Conservation (phyloP, 108 stramenopile genomes). For the Nitzschia sp. region DNA sequence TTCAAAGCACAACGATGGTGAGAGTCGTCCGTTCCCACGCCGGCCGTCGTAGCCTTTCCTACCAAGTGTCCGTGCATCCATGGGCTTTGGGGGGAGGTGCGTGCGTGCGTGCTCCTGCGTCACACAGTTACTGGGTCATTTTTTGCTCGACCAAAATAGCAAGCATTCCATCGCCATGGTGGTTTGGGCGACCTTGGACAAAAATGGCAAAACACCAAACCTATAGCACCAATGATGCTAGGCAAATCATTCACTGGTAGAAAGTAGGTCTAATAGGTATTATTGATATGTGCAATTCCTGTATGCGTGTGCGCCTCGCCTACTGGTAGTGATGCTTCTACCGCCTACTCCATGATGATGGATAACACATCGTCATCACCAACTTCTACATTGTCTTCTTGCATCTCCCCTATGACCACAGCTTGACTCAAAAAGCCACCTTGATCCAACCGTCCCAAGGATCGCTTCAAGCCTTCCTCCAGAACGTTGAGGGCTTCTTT, state of each 20-base stretch:
- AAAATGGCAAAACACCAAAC: not conserved
- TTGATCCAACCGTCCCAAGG: slow-evolving; percentile 28
- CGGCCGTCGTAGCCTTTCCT: no score
- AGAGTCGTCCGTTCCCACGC: no score
- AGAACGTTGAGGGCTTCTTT: slow-evolving; percentile 27
- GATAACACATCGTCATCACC: not conserved
- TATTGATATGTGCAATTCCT: no score
- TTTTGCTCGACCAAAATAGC: not conserved
- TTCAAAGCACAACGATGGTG: no score
- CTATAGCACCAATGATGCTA: not conserved
- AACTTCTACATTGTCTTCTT: not conserved
- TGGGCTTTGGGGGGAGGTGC: not conserved
- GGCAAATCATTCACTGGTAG: no score
- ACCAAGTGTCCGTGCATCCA: no score
- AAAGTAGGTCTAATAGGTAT: no score
- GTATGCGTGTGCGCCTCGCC: no score
- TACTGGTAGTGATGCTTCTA: not conserved
- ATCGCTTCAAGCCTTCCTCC: slow-evolving; percentile 26
- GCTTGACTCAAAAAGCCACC: not conserved
- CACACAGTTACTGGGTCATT: not conserved
- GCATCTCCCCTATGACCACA: no score
- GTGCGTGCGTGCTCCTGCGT: not conserved
- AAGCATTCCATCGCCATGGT: not conserved
- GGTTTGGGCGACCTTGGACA: not conserved
- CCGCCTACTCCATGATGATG: not conserved